These are phyloP conservation scores for Amborella trichopoda DNA, from an alignment of 164 flowering plant genomes.

Conservation along the genomic window DNA sequence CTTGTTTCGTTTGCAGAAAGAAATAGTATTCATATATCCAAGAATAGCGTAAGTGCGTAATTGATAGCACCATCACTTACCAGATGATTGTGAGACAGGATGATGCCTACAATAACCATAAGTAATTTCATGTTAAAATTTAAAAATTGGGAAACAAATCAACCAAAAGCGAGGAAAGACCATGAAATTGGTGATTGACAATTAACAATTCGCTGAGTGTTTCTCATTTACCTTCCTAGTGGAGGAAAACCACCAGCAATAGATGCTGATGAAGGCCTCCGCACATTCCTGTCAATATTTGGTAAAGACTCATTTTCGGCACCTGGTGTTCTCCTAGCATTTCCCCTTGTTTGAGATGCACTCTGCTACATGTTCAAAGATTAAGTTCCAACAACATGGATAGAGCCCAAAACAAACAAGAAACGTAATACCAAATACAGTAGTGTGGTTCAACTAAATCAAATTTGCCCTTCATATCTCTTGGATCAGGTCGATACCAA, in stretches of 20 bases:
- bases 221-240: conserved; percentile 55
- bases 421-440: too few relatives aligned
- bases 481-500: too few relatives aligned
- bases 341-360: conserved; percentile 51
- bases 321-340: conserved; percentile 42
- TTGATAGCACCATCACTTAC: too few relatives aligned
- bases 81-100: conserved; percentile 66
- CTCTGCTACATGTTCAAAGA: too few relatives aligned
- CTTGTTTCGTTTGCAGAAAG: too few relatives aligned
- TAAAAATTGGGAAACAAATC: conserved; percentile 9
- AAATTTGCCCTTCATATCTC: too few relatives aligned
- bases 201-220: background rate
- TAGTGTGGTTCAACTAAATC: too few relatives aligned
- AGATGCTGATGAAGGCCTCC: conserved; percentile 61
- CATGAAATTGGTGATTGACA: background rate
- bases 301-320: conserved; percentile 53
- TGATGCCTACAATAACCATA: conserved; percentile 37
- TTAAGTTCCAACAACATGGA: too few relatives aligned
- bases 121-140: conserved; percentile 1
- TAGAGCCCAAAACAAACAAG: too few relatives aligned
- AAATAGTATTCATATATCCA: too few relatives aligned
- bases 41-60: too few relatives aligned
- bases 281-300: conserved; percentile 41
- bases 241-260: conserved; percentile 93
- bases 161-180: conserved; percentile 1